A percentile compares a stretch with the other conserved stretches of the same genome.
phyloP scores from a whole-genome alignment of 306 rosid species.

The Vigna radiata region DNA sequence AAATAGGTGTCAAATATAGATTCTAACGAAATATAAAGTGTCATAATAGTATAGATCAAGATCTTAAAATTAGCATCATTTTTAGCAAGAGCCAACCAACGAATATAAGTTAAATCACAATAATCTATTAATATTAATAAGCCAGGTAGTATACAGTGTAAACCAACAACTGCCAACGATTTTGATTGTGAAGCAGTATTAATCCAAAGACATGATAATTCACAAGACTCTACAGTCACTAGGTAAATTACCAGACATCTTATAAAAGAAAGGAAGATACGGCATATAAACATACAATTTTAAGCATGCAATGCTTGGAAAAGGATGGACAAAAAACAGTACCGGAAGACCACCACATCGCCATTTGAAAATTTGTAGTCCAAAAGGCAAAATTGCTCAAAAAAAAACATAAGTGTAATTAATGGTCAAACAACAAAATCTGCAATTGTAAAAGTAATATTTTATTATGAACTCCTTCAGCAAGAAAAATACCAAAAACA shows the following conservation, averaged over 20 bases:
- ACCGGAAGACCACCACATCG: slow-evolving; percentile 85
- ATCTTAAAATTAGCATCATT: slow-evolving; percentile 13
- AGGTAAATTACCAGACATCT: slow-evolving; percentile 3
- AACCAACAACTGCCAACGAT: slow-evolving; percentile 13
- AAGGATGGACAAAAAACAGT: slow-evolving; percentile 3
- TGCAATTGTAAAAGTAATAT: background rate
- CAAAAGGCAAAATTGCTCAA: slow-evolving; percentile 69
- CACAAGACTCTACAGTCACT: slow-evolving; percentile 13
- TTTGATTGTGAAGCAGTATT: slow-evolving; percentile 25
- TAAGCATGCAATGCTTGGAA: background rate
- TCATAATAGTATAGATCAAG: slow-evolving; percentile 13
- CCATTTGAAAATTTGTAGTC: slow-evolving; percentile 75
- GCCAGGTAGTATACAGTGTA: background rate
- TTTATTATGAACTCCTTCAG: slow-evolving; percentile 3
- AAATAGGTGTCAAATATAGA: slow-evolving; percentile 3
- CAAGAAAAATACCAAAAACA: slow-evolving; percentile 46
- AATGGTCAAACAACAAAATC: slow-evolving; percentile 41
- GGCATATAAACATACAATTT: slow-evolving; percentile 19
- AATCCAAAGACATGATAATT: slow-evolving; percentile 15
- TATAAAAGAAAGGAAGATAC: slow-evolving; percentile 20
- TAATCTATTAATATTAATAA: background rate
- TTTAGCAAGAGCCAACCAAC: slow-evolving; percentile 14
- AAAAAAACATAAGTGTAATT: slow-evolving; percentile 63
- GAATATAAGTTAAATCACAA: slow-evolving; percentile 19
- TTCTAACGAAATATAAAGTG: slow-evolving; percentile 30